Evolutionary conservation across 148 eudicot genomes (phyloP).

Genomic region (Pharnaceum exiguum): DNA sequence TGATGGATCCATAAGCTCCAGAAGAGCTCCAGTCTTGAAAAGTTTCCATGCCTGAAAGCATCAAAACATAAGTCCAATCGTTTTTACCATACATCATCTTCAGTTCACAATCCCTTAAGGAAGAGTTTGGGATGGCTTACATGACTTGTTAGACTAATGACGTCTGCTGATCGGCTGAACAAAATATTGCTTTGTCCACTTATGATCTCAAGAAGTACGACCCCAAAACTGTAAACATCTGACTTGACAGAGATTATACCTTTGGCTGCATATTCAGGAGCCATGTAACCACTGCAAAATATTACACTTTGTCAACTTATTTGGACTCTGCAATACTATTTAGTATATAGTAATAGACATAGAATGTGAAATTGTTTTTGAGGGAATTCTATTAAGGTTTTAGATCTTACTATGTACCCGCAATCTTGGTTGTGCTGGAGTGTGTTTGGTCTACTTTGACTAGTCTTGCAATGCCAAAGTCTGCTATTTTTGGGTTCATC

Average conservation of each 20-base stretch:
- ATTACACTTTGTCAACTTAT: neutral
- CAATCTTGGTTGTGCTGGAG: constrained; percentile 11
- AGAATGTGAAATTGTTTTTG: neutral
- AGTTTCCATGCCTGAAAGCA: constrained; percentile 12
- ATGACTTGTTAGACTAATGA: no score
- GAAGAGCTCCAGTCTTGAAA: neutral
- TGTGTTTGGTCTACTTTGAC: constrained; percentile 5
- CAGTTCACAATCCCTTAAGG: no score
- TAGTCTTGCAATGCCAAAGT: constrained; percentile 31
- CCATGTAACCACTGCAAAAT: constrained; percentile 29
- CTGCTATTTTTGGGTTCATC: constrained; percentile 29
- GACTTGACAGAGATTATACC: constrained; percentile 24
- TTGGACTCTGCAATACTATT: neutral
- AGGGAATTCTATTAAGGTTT: no score
- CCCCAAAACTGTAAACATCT: constrained; percentile 33
- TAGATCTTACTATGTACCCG: constrained; percentile 26
- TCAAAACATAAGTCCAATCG: neutral
- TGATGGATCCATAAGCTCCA: constrained; percentile 7
- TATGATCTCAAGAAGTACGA: constrained; percentile 27
- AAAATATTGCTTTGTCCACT: no score
- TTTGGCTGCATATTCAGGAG: constrained; percentile 24
- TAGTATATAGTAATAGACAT: neutral
- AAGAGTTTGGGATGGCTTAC: no score
- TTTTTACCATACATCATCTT: constrained; percentile 24
- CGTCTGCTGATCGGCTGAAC: no score